These are phyloP conservation scores for Wickerhamiella qilinensis DNA, from an alignment of 805 yeast genomes.

Conservation along the genomic window DNA sequence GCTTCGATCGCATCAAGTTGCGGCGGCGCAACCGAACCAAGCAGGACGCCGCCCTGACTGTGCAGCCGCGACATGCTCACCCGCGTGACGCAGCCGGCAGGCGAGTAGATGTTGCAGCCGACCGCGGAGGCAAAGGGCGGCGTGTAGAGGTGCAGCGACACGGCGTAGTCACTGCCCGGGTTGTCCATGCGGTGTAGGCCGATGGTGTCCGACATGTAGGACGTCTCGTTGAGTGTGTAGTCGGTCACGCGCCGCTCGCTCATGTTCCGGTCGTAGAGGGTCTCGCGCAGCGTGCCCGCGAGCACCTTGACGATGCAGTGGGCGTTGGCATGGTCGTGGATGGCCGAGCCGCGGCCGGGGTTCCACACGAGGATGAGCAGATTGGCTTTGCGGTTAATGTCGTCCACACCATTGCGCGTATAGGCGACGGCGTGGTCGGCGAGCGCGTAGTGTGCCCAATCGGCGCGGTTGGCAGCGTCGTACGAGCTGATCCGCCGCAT, in stretches of 20 bases:
- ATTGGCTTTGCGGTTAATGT: conserved; percentile 57
- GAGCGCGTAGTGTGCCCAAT: conserved; percentile 46
- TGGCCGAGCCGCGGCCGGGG: conserved; percentile 44
- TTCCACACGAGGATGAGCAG: conserved; percentile 54
- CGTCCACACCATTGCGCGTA: conserved; percentile 57
- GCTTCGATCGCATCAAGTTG: no score
- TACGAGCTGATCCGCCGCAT: conserved; percentile 33
- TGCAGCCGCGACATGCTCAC: conserved; percentile 44
- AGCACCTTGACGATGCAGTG: conserved; percentile 62
- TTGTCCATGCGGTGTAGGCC: conserved; percentile 54
- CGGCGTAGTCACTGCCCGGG: conserved; percentile 30
- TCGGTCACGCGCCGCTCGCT: conserved; percentile 16
- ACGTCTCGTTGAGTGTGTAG: conserved; percentile 28
- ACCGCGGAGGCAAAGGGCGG: conserved; percentile 56
- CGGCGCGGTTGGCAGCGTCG: conserved; percentile 29
- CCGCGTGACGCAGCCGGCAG: conserved; percentile 33
- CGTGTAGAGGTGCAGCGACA: conserved; percentile 56
- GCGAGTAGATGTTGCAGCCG: conserved; percentile 30
- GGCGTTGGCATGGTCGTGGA: conserved; percentile 64
- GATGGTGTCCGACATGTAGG: conserved; percentile 48
- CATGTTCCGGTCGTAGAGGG: conserved; percentile 30
- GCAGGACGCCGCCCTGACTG: no score
- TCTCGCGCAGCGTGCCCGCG: conserved; percentile 42
- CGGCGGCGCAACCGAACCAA: no score
- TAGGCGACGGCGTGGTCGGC: conserved; percentile 35